Base-by-base conservation (phyloP, 148 eudicot species). In the Suaeda aralocaspica region DNA sequence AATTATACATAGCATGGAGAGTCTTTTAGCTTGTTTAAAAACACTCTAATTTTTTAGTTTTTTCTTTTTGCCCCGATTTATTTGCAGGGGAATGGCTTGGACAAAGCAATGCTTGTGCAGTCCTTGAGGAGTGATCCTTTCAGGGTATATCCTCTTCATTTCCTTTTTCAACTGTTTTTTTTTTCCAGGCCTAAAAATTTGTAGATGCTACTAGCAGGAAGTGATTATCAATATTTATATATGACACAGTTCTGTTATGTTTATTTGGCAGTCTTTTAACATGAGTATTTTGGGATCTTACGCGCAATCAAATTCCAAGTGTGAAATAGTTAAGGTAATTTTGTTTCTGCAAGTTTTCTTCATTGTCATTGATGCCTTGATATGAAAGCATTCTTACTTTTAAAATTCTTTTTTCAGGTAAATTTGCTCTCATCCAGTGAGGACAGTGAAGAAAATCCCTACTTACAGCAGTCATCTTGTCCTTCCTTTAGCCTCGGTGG, bases 41-140 rank as follows among this genome's bases (percentile, higher is more conserved):
- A 4, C 4, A 36, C 8, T 48, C 18, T 46, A 22, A 5, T 25
- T 3, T 51, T n/a, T 29, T 59, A 10, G 22, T 65, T 26, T 49
- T 75, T 74, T 21, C n/a, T 15, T 22, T 56, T 64, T 14, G 16
- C 55, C 36, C 25, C 48, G 56, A 4, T 34, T 41, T 22, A 34
- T 71, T 67, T 79, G 62, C 89, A 92, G 98, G 98, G 87, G 71
- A 88, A 80, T 77, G 84, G 85, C 64, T 79, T 89, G 28, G 89
- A 85, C 30, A 78, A 91, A 55, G 84, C 92, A 51, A 87, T 89
- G 87, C 90, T 87, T 84, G 95, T 93, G 63, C 98, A 93, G 76
- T 93, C 98, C 58, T 79, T 93, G 82, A 86, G 98, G 76, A 83
- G 98, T 39, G 98, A 93, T 76, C 96, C 98, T 71, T 93, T 88